A percentile compares a stretch with the other conserved stretches of the same genome.
Evolutionary conservation across 352 stramenopile species (phyloP).

Genomic region (Phytophthora sojae): DNA sequence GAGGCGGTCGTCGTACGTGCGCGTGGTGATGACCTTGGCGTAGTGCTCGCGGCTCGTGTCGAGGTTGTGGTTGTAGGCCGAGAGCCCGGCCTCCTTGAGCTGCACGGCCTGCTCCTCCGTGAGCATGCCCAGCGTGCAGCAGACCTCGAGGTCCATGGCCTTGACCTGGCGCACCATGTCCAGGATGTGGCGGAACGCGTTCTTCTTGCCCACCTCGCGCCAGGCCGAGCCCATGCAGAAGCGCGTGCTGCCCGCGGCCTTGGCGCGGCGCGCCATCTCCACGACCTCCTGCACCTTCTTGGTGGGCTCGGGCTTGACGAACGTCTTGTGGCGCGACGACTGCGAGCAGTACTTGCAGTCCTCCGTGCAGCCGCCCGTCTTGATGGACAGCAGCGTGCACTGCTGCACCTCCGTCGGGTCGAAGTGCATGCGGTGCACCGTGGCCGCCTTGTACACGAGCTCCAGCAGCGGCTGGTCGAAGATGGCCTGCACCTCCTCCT

Average conservation of each 20-base stretch:
- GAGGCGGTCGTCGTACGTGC: constrained; percentile 97
- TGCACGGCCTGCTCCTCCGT: constrained; percentile 95
- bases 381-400: constrained; percentile 98
- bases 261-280: constrained; percentile 94
- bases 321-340: constrained; percentile 97
- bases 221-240: constrained; percentile 99
- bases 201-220: constrained; percentile 98
- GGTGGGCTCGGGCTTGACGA: constrained; percentile 97
- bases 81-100: constrained; percentile 97
- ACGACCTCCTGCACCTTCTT: constrained; percentile 98
- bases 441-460: constrained; percentile 96
- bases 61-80: constrained; percentile 99
- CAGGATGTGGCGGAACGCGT: constrained; percentile 98
- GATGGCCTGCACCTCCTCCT: constrained; percentile 94
- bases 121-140: constrained; percentile 98
- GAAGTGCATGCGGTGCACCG: constrained; percentile 98
- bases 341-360: constrained; percentile 98
- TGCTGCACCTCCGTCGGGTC: constrained; percentile 97
- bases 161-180: constrained; percentile 96
- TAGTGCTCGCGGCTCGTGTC: constrained; percentile 98
- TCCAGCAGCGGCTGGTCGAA: constrained; percentile 97
- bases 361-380: constrained; percentile 96
- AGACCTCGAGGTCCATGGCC: constrained; percentile 94
- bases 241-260: constrained; percentile 95
- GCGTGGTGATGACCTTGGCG: constrained; percentile 96